A percentile compares a stretch with the other conserved stretches of the same genome.
These are phyloP conservation scores for Diutina mesorugosa DNA, from an alignment of 1,139 yeast genomes.

Conservation along the genomic window DNA sequence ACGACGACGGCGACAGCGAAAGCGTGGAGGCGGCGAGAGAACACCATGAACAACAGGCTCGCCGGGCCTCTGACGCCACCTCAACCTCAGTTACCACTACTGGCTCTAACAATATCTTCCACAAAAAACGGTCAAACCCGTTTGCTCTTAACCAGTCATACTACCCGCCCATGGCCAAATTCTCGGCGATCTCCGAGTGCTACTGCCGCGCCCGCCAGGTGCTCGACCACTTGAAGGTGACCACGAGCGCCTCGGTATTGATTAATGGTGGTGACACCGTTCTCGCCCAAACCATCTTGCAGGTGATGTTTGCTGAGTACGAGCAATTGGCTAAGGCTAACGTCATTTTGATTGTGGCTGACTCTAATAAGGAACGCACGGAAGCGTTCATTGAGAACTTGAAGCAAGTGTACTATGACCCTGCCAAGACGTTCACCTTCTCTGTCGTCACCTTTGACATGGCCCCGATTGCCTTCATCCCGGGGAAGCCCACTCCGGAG, in stretches of 20 bases:
- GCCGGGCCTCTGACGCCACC: not conserved
- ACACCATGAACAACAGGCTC: no score
- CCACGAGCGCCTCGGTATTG: slow-evolving; percentile 15
- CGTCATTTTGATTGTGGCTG: slow-evolving; percentile 21
- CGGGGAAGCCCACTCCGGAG: slow-evolving; percentile 14
- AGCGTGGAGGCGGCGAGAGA: no score
- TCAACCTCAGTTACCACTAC: not conserved
- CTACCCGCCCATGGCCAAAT: slow-evolving; percentile 23
- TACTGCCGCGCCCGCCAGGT: slow-evolving; percentile 29
- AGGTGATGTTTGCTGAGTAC: slow-evolving; percentile 14
- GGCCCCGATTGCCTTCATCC: slow-evolving; percentile 20
- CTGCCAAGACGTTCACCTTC: slow-evolving; percentile 12
- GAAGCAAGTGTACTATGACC: not conserved
- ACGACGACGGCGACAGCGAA: not conserved
- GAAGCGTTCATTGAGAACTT: slow-evolving; percentile 8
- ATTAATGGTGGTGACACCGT: slow-evolving; percentile 35
- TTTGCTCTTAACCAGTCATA: slow-evolving; percentile 3
- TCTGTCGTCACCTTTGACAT: slow-evolving; percentile 22
- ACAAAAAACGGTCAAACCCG: not conserved
- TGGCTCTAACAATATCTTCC: not conserved
- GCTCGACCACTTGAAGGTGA: slow-evolving; percentile 11
- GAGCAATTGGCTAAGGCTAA: slow-evolving; percentile 12
- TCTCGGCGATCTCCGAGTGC: slow-evolving; percentile 20
- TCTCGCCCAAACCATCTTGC: slow-evolving; percentile 24
- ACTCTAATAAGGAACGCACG: slow-evolving; percentile 12